Percentiles rank a stretch among this genome's conserved stretches.
Evolutionary conservation across 805 yeast species (phyloP).

Genomic region (Metschnikowia chrysomelidarum): DNA sequence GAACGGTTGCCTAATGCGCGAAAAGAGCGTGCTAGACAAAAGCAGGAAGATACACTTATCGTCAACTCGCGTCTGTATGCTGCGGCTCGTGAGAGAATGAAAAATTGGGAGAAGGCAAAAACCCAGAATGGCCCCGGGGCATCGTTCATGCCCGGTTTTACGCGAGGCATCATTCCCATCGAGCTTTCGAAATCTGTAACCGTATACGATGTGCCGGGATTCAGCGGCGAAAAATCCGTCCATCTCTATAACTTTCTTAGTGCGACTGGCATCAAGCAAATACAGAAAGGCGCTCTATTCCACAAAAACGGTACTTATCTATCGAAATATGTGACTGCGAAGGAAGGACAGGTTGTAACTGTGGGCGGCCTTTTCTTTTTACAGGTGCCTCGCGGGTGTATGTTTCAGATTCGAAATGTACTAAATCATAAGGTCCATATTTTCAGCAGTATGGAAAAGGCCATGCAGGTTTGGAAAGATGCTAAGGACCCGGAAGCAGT

Average conservation of each 20-base stretch:
- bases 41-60: constrained; percentile 6
- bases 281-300: constrained; percentile 29
- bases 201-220: constrained; percentile 50
- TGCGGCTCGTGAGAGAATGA: constrained; percentile 10
- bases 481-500: constrained; percentile 26
- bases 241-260: constrained; percentile 30
- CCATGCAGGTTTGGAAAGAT: constrained; percentile 21
- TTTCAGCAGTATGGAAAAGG: constrained; percentile 31
- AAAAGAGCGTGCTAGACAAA: constrained; percentile 10
- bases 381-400: constrained; percentile 49
- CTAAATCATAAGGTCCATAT: constrained; percentile 41
- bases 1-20: constrained; percentile 15
- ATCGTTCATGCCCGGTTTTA: constrained; percentile 66
- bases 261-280: constrained; percentile 23
- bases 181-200: constrained; percentile 28
- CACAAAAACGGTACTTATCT: constrained; percentile 30
- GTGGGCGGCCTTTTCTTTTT: constrained; percentile 64
- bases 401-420: constrained; percentile 47
- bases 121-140: constrained; percentile 44
- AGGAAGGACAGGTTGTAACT: constrained; percentile 46
- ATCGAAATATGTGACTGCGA: constrained; percentile 36
- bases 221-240: constrained; percentile 20
- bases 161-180: constrained; percentile 48
- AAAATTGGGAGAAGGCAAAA: constrained; percentile 19
- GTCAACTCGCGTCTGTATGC: constrained; percentile 5